Base-by-base conservation (phyloP, 768 basidiomycete species). In the Russula olivacea region DNA sequence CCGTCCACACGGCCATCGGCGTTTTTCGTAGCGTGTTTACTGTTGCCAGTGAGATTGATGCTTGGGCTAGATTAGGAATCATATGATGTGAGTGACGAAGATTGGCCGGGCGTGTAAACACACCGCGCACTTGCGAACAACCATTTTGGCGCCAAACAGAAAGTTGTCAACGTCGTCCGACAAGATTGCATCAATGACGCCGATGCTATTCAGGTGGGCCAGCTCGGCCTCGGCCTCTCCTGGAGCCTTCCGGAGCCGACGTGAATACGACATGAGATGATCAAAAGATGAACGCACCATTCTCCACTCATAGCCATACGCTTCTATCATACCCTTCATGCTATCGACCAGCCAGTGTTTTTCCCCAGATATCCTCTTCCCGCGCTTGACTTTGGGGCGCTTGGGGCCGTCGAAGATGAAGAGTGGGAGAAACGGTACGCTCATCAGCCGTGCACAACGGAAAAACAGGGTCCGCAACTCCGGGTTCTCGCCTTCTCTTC, bases 211-310 rank as follows among this genome's bases (percentile, higher is more conserved):
- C 58, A 98, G 78, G 65, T 90, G 87, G 0, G 94, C 94, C 2
- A 98, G 78, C 70, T 96, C 94, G 0, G 94, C 94, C 73, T 98
- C 95, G 0, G 95, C 95, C 74, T 97, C 95, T 19, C 92, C 93
- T 7, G 94, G 94, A 17, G 93, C 94, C 86, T 86, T 72, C 70
- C 63, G 70, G 72, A 9, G 75, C 74, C 68, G 74, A 72, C 7
- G 72, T 65, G 21, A 9, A 41, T 9, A 72, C 63, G 72, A 64
- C 41, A 71, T 68, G 11, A 9, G 6, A 12, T 11, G 25, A 45
- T 12, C 9, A 43, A 36, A 25, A 4, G 17, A 69, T 65, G n/a
- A 60, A 64, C 82, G 48, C 69, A 84, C 86, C 72, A 80, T 83
- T 67, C 83, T 77, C 84, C 86, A 89, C 69, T 89, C 87, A 67